phyloP scores from a whole-genome alignment of 1,139 yeast genomes.

The Scheffersomyces quercinus region DNA sequence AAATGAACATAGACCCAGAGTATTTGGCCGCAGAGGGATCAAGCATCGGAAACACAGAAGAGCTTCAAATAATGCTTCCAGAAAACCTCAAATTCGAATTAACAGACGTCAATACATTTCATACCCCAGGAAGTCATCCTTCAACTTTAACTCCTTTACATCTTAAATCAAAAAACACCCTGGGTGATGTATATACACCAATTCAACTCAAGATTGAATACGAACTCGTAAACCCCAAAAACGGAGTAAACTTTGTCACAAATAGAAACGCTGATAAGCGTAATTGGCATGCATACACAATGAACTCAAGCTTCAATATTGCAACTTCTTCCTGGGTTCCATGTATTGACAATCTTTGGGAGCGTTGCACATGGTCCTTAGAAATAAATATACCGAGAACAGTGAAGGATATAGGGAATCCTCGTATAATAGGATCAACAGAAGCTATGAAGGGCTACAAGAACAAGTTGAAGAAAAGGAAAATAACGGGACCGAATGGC shows the following conservation, averaged over 20 bases:
- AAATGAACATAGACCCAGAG: slow-evolving; percentile 40
- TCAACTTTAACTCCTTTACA: slow-evolving; percentile 41
- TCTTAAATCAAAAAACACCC: slow-evolving; percentile 32
- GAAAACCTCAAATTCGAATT: slow-evolving; percentile 63
- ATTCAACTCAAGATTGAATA: slow-evolving; percentile 71
- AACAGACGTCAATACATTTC: slow-evolving; percentile 51
- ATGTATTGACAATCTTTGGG: slow-evolving; percentile 87
- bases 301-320: slow-evolving; percentile 73
- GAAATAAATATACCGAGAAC: slow-evolving; percentile 83
- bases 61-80: slow-evolving; percentile 70
- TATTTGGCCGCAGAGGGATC: slow-evolving; percentile 12
- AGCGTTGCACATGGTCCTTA: slow-evolving; percentile 88
- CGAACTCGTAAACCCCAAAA: slow-evolving; percentile 61
- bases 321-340: slow-evolving; percentile 97
- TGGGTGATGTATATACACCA: slow-evolving; percentile 61
- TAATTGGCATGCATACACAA: slow-evolving; percentile 84
- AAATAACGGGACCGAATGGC: slow-evolving; percentile 13
- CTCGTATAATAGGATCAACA: slow-evolving; percentile 41
- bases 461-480: slow-evolving; percentile 10
- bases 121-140: slow-evolving; percentile 46
- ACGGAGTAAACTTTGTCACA: slow-evolving; percentile 78
- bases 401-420: slow-evolving; percentile 65
- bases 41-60: slow-evolving; percentile 59
- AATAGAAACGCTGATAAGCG: slow-evolving; percentile 35
- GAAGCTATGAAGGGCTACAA: slow-evolving; percentile 17